Evolutionary conservation across 805 yeast genomes (phyloP).

Genomic region (Metschnikowia lachancei): DNA sequence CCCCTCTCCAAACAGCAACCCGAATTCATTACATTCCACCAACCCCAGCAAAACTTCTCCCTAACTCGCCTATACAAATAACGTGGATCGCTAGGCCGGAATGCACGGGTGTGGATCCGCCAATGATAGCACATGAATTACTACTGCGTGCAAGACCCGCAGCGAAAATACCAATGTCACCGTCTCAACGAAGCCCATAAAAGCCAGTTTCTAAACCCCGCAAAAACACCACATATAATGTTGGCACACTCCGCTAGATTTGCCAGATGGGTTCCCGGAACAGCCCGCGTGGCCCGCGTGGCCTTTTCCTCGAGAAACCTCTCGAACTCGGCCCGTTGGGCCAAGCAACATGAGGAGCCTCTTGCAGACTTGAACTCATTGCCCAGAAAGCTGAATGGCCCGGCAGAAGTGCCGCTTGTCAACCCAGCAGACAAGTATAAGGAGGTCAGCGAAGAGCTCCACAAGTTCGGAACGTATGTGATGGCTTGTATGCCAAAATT

Average conservation of each 20-base stretch:
- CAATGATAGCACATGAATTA: constrained; percentile 19
- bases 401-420: constrained; percentile 48
- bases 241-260: constrained; percentile 18
- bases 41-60: no score
- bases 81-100: background rate
- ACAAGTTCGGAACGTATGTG: constrained; percentile 75
- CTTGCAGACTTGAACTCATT: constrained; percentile 35
- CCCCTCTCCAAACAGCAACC: no score
- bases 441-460: constrained; percentile 67
- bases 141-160: constrained; percentile 18
- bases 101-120: constrained; percentile 13
- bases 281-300: constrained; percentile 7
- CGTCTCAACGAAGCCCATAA: background rate
- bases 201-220: no score
- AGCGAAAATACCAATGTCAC: constrained; percentile 2
- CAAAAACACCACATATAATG: constrained; percentile 8
- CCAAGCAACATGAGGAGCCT: constrained; percentile 24
- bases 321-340: constrained; percentile 4
- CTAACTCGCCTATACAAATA: background rate
- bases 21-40: no score
- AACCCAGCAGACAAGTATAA: constrained; percentile 77
- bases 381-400: constrained; percentile 37
- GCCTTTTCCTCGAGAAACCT: constrained; percentile 6
- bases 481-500: constrained; percentile 78
- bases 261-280: constrained; percentile 13